These are phyloP conservation scores for Lindgomyces ingoldianus DNA, from an alignment of 495 filamentous ascomycete species.

Conservation along the genomic window DNA sequence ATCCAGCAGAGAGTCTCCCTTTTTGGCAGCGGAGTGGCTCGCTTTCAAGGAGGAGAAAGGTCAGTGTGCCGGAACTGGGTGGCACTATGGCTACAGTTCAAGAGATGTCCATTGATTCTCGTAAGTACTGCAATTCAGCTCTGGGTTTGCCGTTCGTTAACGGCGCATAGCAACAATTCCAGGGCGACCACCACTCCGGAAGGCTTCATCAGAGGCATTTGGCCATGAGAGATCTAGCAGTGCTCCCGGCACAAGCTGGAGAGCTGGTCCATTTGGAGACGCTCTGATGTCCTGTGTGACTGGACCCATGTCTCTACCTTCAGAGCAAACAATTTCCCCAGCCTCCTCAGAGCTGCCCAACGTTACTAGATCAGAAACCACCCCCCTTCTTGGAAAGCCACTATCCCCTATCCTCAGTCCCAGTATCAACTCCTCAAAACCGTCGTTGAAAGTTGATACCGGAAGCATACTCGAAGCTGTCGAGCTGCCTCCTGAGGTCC, in stretches of 20 bases:
- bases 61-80: slow-evolving; percentile 64
- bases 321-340: slow-evolving; percentile 9
- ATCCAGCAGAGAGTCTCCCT: slow-evolving; percentile 22
- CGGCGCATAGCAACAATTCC: slow-evolving; percentile 66
- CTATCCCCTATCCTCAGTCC: slow-evolving; percentile 40
- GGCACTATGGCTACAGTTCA: slow-evolving; percentile 69
- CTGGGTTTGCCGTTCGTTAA: slow-evolving; percentile 26
- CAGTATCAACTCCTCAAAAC: slow-evolving; percentile 18
- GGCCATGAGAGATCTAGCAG: slow-evolving; percentile 65
- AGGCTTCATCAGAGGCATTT: slow-evolving; percentile 31
- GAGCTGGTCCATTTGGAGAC: slow-evolving; percentile 38
- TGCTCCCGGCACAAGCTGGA: slow-evolving; percentile 53
- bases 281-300: slow-evolving; percentile 38
- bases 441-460: slow-evolving; percentile 40
- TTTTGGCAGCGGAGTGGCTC: slow-evolving; percentile 39
- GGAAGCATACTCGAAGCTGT: slow-evolving; percentile 45
- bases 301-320: slow-evolving; percentile 21
- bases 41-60: slow-evolving; percentile 56
- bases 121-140: slow-evolving; percentile 53
- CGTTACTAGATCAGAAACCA: slow-evolving; percentile 9
- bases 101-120: slow-evolving; percentile 70
- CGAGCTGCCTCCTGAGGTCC: slow-evolving; percentile 51
- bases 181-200: slow-evolving; percentile 61
- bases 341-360: background rate
- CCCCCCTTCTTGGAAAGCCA: slow-evolving; percentile 22